Percentiles rank a stretch among this genome's conserved stretches.
Conservation (phyloP, 2,329 filamentous ascomycete species). For the Nectriaceae sp. region DNA sequence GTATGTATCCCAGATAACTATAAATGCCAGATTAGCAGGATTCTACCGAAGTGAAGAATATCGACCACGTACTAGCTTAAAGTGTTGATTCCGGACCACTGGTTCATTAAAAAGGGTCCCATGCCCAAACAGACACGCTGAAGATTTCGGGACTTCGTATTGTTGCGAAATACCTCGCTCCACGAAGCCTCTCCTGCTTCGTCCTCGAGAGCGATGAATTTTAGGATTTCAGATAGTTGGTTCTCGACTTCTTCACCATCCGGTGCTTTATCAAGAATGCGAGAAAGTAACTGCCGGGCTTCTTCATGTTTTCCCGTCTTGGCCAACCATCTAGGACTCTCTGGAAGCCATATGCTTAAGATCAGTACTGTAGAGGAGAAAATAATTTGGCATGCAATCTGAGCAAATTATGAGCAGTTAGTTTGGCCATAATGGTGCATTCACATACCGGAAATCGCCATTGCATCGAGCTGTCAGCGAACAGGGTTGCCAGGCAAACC, state of each 20-base stretch:
- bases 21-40: no score
- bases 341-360: conserved; percentile 1
- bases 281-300: not conserved
- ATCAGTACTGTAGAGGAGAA: conserved; percentile 2
- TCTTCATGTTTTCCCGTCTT: not conserved
- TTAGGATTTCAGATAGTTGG: conserved; percentile 5
- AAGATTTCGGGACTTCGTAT: conserved; percentile 7
- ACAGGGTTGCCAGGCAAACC: conserved; percentile 7
- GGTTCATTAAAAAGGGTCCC: conserved; percentile 1
- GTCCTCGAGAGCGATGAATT: conserved; percentile 3
- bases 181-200: conserved; percentile 4
- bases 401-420: no score
- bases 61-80: not conserved
- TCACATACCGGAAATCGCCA: conserved; percentile 8
- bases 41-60: not conserved
- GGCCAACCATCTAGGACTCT: conserved; percentile 4
- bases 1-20: conserved; percentile 3
- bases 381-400: not conserved
- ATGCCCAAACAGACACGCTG: conserved; percentile 5
- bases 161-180: conserved; percentile 8
- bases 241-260: conserved; percentile 6
- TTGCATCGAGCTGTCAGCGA: conserved; percentile 10
- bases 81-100: conserved; percentile 1
- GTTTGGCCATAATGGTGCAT: no score
- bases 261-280: not conserved